Evolutionary conservation across 2,329 filamentous ascomycete species (phyloP).

Genomic region (Xylariales sp.): DNA sequence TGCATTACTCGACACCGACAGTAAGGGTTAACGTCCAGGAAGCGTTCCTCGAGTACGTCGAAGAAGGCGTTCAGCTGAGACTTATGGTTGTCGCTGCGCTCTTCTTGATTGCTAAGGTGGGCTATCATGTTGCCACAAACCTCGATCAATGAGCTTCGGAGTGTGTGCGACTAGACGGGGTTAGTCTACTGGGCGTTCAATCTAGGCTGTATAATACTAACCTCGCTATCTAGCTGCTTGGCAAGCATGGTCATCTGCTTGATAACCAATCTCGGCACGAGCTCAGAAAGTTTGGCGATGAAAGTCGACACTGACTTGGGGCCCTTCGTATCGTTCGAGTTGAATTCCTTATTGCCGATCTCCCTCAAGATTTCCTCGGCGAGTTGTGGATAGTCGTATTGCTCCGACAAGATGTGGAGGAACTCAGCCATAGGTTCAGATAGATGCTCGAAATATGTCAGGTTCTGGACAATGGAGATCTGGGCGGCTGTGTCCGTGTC

Average conservation of each 20-base stretch:
- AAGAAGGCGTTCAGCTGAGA: constrained; percentile 97
- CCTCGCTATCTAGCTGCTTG: constrained; percentile 95
- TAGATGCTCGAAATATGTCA: constrained; percentile 99
- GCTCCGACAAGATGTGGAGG: constrained; percentile 91
- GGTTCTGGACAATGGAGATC: constrained; percentile 96
- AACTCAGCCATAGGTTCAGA: constrained; percentile 99
- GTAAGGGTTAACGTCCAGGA: constrained; percentile 96
- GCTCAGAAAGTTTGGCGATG: constrained; percentile 90
- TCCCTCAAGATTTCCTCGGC: constrained; percentile 94
- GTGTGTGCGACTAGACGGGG: constrained; percentile 78
- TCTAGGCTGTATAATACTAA: constrained; percentile 50
- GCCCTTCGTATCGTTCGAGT: constrained; percentile 92
- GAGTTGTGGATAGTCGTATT: constrained; percentile 97
- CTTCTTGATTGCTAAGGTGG: constrained; percentile 90
- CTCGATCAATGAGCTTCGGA: constrained; percentile 93
- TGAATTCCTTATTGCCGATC: constrained; percentile 97
- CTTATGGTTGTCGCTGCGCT: constrained; percentile 91
- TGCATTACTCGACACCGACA: constrained; percentile 92
- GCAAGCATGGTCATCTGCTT: constrained; percentile 97
- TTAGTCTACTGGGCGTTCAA: constrained; percentile 26
- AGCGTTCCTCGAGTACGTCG: constrained; percentile 94
- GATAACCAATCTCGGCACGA: constrained; percentile 90
- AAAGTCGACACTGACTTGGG: constrained; percentile 97
- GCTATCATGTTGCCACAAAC: constrained; percentile 96
- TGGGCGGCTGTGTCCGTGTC: constrained; percentile 76